phyloP scores from a whole-genome alignment of 1,284 basidiomycete species.

The Ustilago xerochloae region DNA sequence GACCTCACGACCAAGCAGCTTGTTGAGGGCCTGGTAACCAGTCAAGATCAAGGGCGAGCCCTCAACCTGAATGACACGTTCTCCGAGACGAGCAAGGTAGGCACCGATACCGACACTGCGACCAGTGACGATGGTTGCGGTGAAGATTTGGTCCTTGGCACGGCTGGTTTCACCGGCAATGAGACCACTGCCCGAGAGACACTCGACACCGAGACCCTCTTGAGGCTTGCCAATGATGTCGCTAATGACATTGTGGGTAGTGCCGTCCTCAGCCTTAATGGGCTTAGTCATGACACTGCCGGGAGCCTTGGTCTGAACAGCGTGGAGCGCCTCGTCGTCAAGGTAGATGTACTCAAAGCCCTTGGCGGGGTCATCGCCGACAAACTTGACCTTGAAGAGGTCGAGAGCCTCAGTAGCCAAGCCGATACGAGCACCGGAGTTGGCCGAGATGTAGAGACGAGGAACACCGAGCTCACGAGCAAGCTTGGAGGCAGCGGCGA shows the following conservation, averaged over 20 bases:
- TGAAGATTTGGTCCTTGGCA: constrained; percentile 99
- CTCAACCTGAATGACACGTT: constrained; percentile 98
- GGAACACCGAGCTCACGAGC: constrained; percentile 88
- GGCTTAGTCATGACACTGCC: constrained; percentile 84
- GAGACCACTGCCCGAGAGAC: constrained; percentile 92
- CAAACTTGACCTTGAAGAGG: constrained; percentile 93
- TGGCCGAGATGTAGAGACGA: constrained; percentile 96
- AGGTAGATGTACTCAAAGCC: constrained; percentile 97
- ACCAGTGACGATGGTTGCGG: constrained; percentile 97
- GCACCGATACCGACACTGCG: constrained; percentile 99
- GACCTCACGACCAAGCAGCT: constrained; percentile 97
- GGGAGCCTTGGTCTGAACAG: constrained; percentile 71
- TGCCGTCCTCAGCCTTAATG: constrained; percentile 81
- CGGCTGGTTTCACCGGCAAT: constrained; percentile 98
- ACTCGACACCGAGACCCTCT: constrained; percentile 98
- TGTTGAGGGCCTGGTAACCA: constrained; percentile 95
- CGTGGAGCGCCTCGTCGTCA: constrained; percentile 71
- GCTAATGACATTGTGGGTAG: constrained; percentile 90
- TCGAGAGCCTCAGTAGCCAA: constrained; percentile 90
- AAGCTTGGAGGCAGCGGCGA: constrained; percentile 92
- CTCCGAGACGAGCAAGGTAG: constrained; percentile 96
- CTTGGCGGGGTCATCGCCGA: constrained; percentile 86
- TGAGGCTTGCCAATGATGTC: constrained; percentile 91
- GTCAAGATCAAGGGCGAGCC: constrained; percentile 99
- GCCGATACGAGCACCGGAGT: constrained; percentile 96